phyloP scores from a whole-genome alignment of 768 basidiomycete genomes.

The Dioszegia crocea region DNA sequence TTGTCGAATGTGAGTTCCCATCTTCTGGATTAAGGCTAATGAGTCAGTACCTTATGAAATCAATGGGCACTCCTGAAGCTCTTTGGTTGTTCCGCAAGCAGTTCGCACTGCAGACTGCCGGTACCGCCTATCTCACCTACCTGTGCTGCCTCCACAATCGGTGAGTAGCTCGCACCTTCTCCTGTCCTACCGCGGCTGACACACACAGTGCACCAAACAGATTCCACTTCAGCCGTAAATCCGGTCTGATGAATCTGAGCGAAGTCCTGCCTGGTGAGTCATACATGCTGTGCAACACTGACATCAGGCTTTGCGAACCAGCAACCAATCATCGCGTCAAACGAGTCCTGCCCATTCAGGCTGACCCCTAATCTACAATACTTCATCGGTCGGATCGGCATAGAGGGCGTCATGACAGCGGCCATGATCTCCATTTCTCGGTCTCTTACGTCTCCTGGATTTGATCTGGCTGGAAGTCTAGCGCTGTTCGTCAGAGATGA shows the following conservation, averaged over 20 bases:
- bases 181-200: too few species aligned
- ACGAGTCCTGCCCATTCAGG: slow-evolving; percentile 91
- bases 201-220: slow-evolving; percentile 61
- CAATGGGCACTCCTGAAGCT: slow-evolving; percentile 76
- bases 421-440: slow-evolving; percentile 87
- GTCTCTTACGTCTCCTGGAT: slow-evolving; percentile 89
- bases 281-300: slow-evolving; percentile 30
- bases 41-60: slow-evolving; percentile 78
- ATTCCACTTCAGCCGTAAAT: slow-evolving; percentile 83
- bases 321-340: slow-evolving; percentile 66
- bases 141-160: slow-evolving; percentile 78
- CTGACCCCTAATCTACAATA: slow-evolving; percentile 93
- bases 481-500: slow-evolving; percentile 91
- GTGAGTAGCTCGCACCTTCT: too few species aligned
- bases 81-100: slow-evolving; percentile 98
- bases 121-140: slow-evolving; percentile 87
- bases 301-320: slow-evolving; percentile 43
- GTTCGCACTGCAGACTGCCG: slow-evolving; percentile 83
- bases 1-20: slow-evolving; percentile 64
- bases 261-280: slow-evolving; percentile 76
- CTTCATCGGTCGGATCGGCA: slow-evolving; percentile 81
- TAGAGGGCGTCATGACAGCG: slow-evolving; percentile 81
- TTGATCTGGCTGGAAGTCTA: slow-evolving; percentile 85
- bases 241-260: slow-evolving; percentile 86
- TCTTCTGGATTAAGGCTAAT: slow-evolving; percentile 1